phyloP scores from a whole-genome alignment of 1,139 yeast genomes.

The Lodderomyces metapsilosis region DNA sequence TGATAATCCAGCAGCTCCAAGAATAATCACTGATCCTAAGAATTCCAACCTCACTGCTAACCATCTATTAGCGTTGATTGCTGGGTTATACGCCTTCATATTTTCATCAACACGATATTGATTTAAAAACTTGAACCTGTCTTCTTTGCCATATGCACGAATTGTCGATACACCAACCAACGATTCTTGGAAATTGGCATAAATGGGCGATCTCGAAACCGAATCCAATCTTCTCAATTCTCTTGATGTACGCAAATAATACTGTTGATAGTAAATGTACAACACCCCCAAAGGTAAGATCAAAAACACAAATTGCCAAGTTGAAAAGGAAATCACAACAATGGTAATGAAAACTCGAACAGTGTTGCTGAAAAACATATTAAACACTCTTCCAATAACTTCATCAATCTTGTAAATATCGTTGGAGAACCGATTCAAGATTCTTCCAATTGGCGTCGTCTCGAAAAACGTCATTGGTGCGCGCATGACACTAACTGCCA shows the following conservation, averaged over 20 bases:
- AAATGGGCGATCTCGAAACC: constrained; percentile 89
- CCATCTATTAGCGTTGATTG: constrained; percentile 96
- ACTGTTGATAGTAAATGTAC: constrained; percentile 83
- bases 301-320: constrained; percentile 81
- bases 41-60: constrained; percentile 90
- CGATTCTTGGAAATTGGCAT: constrained; percentile 96
- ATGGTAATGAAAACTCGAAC: constrained; percentile 79
- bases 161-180: constrained; percentile 86
- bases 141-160: constrained; percentile 79
- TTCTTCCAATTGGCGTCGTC: constrained; percentile 94
- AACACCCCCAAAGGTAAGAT: constrained; percentile 69
- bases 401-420: constrained; percentile 94
- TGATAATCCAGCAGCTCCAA: constrained; percentile 81
- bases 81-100: constrained; percentile 89
- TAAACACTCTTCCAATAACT: constrained; percentile 76
- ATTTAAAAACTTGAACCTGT: constrained; percentile 71
- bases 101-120: constrained; percentile 78
- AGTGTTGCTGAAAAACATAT: constrained; percentile 73
- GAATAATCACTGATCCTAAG: constrained; percentile 82
- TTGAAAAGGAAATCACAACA: constrained; percentile 77
- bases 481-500: constrained; percentile 78
- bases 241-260: constrained; percentile 85
- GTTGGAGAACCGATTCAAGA: constrained; percentile 88
- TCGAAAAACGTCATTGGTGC: constrained; percentile 98
- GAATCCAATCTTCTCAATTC: constrained; percentile 94